phyloP scores from a whole-genome alignment of 202 grass and related monocot genomes.

The Zoysia matrella region DNA sequence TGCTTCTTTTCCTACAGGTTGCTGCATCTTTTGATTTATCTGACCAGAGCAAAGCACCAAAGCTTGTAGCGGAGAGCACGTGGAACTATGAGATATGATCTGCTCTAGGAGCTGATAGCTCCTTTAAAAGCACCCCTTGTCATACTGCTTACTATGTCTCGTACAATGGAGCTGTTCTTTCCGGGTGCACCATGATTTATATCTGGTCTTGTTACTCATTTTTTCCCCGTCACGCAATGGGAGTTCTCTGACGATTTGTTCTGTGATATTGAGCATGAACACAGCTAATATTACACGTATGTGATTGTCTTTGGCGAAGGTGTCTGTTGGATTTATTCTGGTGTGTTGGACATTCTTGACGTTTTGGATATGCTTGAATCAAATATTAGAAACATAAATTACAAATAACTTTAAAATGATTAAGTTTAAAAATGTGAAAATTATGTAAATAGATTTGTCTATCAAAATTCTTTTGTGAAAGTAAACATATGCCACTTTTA shows the following conservation, averaged over 20 bases:
- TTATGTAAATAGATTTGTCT: too few species aligned
- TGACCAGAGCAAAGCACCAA: constrained; percentile 71
- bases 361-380: too few species aligned
- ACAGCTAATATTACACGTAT: background rate
- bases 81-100: constrained; percentile 82
- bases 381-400: too few species aligned
- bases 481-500: too few species aligned
- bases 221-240: constrained; percentile 13
- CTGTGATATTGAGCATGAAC: constrained; percentile 6
- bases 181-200: background rate
- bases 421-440: too few species aligned
- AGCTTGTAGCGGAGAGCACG: constrained; percentile 73
- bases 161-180: constrained; percentile 24
- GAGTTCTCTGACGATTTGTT: background rate
- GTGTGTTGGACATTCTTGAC: background rate
- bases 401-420: too few species aligned
- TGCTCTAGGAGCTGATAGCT: background rate
- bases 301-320: background rate
- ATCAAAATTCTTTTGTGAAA: too few species aligned
- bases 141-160: too few species aligned
- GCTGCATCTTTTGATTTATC: constrained; percentile 64
- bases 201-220: constrained; percentile 24
- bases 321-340: background rate
- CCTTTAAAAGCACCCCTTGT: background rate
- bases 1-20: constrained; percentile 50